Evolutionary conservation across 768 basidiomycete species (phyloP).

Genomic region (Pleurotus citrinopileatus): DNA sequence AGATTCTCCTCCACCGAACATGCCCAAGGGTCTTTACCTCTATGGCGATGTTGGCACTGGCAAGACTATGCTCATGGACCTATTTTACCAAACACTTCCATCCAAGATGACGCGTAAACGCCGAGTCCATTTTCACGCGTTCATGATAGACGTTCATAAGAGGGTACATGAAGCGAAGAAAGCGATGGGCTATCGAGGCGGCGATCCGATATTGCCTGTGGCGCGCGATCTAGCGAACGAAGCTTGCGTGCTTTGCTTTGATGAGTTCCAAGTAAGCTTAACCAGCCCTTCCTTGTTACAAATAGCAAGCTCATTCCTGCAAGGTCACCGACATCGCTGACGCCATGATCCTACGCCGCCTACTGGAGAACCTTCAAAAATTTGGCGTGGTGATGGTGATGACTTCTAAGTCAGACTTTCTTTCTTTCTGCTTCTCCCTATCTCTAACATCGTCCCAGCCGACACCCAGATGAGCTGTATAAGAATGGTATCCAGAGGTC

Average conservation of each 20-base stretch:
- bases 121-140: conserved; percentile 96
- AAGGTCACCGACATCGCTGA: conserved; percentile 96
- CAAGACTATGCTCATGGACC: conserved; percentile 99
- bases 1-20: conserved; percentile 41
- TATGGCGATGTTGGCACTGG: conserved; percentile 97
- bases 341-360: conserved; percentile 93
- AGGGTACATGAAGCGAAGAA: conserved; percentile 81
- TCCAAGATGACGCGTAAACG: conserved; percentile 65
- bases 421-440: not conserved
- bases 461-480: conserved; percentile 95
- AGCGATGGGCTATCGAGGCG: conserved; percentile 61
- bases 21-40: conserved; percentile 89
- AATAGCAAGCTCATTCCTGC: not conserved
- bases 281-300: not conserved
- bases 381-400: conserved; percentile 93
- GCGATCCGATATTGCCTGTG: conserved; percentile 85
- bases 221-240: conserved; percentile 84
- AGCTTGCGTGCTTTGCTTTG: conserved; percentile 88
- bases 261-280: conserved; percentile 88
- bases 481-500: conserved; percentile 97
- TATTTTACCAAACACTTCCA: conserved; percentile 87
- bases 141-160: conserved; percentile 99
- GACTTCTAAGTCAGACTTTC: conserved; percentile 86
- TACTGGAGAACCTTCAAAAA: conserved; percentile 82
- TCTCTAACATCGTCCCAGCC: conserved; percentile 46